Percentiles rank a stretch among this genome's conserved stretches.
phyloP scores from a whole-genome alignment of 192 early-diverging fungal species.

The Diversispora eburnea region DNA sequence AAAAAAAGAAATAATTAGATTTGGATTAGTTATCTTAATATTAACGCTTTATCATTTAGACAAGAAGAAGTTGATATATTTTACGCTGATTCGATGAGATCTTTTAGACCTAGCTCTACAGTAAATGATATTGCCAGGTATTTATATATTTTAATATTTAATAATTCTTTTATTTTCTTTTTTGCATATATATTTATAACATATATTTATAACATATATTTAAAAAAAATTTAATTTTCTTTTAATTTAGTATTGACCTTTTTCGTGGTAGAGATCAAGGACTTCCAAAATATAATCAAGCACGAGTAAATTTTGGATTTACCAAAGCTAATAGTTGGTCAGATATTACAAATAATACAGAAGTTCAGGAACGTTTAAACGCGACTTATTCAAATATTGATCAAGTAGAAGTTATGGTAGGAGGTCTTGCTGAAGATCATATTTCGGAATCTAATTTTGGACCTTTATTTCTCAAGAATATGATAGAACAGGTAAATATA shows the following conservation, averaged over 20 bases:
- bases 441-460: slow-evolving; percentile 15
- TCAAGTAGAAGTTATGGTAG: slow-evolving; percentile 13
- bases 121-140: background rate
- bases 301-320: slow-evolving; percentile 1
- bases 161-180: background rate
- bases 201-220: background rate
- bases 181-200: background rate
- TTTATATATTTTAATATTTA: background rate
- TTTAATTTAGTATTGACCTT: background rate
- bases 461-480: background rate
- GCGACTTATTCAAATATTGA: slow-evolving; percentile 17
- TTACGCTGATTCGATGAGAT: background rate
- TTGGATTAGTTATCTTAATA: background rate
- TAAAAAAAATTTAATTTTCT: background rate
- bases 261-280: background rate
- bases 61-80: background rate
- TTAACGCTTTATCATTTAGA: background rate
- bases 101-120: background rate
- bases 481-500: background rate
- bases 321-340: background rate
- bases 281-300: slow-evolving; percentile 26
- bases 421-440: slow-evolving; percentile 28
- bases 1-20: background rate
- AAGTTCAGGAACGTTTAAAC: background rate
- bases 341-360: slow-evolving; percentile 20